Percentiles rank a stretch among this genome's conserved stretches.
These are phyloP conservation scores for Curvularia eragrostidis DNA, from an alignment of 2,329 filamentous ascomycete species.

Conservation along the genomic window DNA sequence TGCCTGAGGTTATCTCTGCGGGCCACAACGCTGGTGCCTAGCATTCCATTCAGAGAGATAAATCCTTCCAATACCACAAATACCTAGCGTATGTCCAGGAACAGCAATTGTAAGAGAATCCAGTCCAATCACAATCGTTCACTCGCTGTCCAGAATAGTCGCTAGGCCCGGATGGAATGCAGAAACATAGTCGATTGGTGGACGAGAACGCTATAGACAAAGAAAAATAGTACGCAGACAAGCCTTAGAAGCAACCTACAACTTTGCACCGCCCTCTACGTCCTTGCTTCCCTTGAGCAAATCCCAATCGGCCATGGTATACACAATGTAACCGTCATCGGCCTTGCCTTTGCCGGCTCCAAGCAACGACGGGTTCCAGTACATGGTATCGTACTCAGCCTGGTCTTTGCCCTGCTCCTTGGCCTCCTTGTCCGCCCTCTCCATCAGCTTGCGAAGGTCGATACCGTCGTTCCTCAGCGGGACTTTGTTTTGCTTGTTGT, in stretches of 20 bases:
- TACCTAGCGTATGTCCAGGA: not conserved
- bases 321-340: constrained; percentile 63
- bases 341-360: constrained; percentile 39
- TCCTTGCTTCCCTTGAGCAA: constrained; percentile 50
- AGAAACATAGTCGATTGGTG: constrained; percentile 1
- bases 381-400: constrained; percentile 54
- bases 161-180: not conserved
- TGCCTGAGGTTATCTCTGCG: not conserved
- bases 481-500: constrained; percentile 82
- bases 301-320: constrained; percentile 66
- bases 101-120: not conserved
- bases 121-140: not conserved
- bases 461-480: constrained; percentile 72
- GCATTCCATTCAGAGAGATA: too few relatives aligned
- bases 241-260: constrained; percentile 13
- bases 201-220: constrained; percentile 6
- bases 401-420: constrained; percentile 45
- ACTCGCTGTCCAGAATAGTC: not conserved
- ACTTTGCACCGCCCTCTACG: constrained; percentile 21
- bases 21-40: not conserved
- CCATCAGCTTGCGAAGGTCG: constrained; percentile 59
- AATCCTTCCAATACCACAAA: not conserved
- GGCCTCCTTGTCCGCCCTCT: constrained; percentile 46
- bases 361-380: constrained; percentile 56
- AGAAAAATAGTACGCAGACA: not conserved